phyloP scores from a whole-genome alignment of 306 rosid species.

The Astragalus glycyphyllos region DNA sequence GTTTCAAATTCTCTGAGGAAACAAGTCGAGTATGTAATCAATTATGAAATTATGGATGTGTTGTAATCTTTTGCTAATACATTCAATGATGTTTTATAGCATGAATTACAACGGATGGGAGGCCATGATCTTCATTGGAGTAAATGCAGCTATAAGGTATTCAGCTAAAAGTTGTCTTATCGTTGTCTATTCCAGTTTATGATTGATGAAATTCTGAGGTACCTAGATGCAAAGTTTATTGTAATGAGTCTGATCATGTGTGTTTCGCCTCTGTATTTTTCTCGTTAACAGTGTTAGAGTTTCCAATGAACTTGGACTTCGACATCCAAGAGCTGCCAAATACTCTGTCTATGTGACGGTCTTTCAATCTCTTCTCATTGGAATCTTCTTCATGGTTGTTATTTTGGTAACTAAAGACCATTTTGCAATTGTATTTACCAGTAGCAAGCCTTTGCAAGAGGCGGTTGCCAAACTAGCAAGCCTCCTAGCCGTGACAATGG shows the following conservation, averaged over 20 bases:
- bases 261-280: constrained; percentile 32
- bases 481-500: constrained; percentile 77
- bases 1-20: background rate
- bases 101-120: constrained; percentile 82
- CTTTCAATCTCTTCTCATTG: constrained; percentile 71
- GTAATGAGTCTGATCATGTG: constrained; percentile 6
- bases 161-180: constrained; percentile 19
- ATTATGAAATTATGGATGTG: constrained; percentile 27
- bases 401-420: constrained; percentile 59
- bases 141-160: constrained; percentile 91
- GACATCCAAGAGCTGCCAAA: constrained; percentile 81
- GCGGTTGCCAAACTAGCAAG: constrained; percentile 66
- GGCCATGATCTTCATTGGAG: constrained; percentile 82
- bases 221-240: background rate
- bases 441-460: constrained; percentile 51
- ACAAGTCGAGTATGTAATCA: background rate
- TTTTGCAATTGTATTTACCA: constrained; percentile 68
- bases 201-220: constrained; percentile 20
- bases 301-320: constrained; percentile 67
- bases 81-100: constrained; percentile 54
- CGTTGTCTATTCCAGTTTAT: constrained; percentile 13
- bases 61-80: constrained; percentile 34
- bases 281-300: constrained; percentile 50
- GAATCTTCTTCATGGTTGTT: constrained; percentile 58
- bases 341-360: constrained; percentile 73